These are phyloP conservation scores for Blastobotrys terrestris DNA, from an alignment of 805 yeast genomes.

Conservation along the genomic window DNA sequence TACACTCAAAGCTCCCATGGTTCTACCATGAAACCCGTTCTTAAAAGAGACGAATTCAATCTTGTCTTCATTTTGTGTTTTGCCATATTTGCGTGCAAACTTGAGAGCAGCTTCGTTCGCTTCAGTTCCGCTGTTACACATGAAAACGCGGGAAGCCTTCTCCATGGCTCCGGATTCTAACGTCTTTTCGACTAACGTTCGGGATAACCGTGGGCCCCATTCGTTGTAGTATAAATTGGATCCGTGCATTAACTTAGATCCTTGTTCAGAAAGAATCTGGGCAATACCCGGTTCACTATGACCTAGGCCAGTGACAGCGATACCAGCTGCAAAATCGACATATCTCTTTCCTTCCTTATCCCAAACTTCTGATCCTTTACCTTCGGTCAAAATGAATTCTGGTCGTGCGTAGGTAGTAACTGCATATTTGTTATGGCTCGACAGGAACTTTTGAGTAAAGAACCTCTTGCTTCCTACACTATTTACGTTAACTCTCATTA, in stretches of 20 bases:
- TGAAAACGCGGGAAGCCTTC: conserved; percentile 66
- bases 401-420: conserved; percentile 36
- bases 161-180: conserved; percentile 70
- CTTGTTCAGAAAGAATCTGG: conserved; percentile 65
- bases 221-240: conserved; percentile 82
- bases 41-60: conserved; percentile 77
- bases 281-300: conserved; percentile 76
- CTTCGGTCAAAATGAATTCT: conserved; percentile 67
- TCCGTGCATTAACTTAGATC: conserved; percentile 66
- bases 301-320: conserved; percentile 94
- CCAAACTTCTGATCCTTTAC: conserved; percentile 72
- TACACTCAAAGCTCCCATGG: conserved; percentile 87
- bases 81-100: conserved; percentile 78
- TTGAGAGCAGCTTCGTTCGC: conserved; percentile 77
- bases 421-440: conserved; percentile 17
- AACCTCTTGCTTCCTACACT: not conserved
- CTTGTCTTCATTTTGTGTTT: conserved; percentile 35
- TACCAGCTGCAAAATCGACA: conserved; percentile 91
- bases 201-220: conserved; percentile 75
- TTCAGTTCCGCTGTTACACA: conserved; percentile 71
- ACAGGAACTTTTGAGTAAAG: conserved; percentile 3
- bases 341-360: conserved; percentile 72
- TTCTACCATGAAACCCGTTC: conserved; percentile 90
- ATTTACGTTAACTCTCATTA: not conserved
- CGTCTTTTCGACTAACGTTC: conserved; percentile 64